Base-by-base conservation (phyloP, 306 rosid genomes). In the Vachellia collinsii region DNA sequence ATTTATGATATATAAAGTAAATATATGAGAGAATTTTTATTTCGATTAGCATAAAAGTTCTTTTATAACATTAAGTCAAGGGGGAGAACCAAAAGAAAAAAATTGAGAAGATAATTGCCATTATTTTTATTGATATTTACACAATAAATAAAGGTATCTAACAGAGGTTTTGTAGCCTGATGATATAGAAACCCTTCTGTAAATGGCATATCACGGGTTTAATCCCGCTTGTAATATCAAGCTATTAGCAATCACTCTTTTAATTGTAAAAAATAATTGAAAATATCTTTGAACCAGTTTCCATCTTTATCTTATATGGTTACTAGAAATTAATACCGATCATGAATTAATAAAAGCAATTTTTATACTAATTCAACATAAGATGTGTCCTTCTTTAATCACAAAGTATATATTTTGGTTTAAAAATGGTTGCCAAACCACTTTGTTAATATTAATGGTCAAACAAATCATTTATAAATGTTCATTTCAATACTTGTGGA, bases 401-500 rank as follows among this genome's bases (percentile, higher is more conserved):
- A 56, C 63, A n/a, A 20, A 56, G 6, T 8, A 20, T 8, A n/a
- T 56, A n/a, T 56, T 56, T 20, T 56, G 20, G 29, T 20, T 16
- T 50, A 17, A 50, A 29, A 50, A 50, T 16, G 8, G 20, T 50
- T 16, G 56, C 56, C 20, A 50, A 50, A 50, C 19, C 8, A 50
- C 56, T 50, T 50, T 16, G 9, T 16, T 1, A 50, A 16, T 50
- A 50, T 56, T 77, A 50, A 80, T 67, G 67, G 74, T 84, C 76
- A 75, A 84, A 79, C 72, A 44, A 22, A 62, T 58, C 11, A 74
- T 69, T 10, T 5, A 50, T 16, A 50, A 36, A 76, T n/a, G 44
- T 67, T 67, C 54, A 39, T 66, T 50, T 63, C 61, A 62, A 76
- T 67, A 83, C 65, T 74, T 77, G 74, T 78, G 47, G 75, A 80